phyloP scores from a whole-genome alignment of 1,139 yeast genomes.

The Pichia sp. region DNA sequence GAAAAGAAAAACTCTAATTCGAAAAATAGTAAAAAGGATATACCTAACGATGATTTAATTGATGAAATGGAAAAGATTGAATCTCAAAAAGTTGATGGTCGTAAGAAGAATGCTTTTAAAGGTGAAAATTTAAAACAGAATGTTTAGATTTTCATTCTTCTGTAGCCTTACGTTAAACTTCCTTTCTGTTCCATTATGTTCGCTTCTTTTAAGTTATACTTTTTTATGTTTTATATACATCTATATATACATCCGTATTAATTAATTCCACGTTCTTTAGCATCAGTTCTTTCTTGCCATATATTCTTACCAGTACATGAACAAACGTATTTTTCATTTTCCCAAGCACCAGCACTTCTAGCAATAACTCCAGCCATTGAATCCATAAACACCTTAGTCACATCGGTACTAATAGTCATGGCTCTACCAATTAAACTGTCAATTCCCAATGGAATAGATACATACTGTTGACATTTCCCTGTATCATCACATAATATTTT shows the following conservation, averaged over 20 bases:
- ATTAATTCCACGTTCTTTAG: slow-evolving; percentile 48
- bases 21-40: not conserved
- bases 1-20: not conserved
- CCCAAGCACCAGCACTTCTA: slow-evolving; percentile 96
- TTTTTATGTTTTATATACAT: not conserved
- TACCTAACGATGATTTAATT: slow-evolving; percentile 1
- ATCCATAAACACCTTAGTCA: slow-evolving; percentile 34
- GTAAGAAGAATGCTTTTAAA: slow-evolving; percentile 5
- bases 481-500: slow-evolving; percentile 30
- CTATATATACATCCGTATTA: slow-evolving; percentile 4
- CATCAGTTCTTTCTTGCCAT: slow-evolving; percentile 90
- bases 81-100: slow-evolving; percentile 1
- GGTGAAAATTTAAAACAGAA: slow-evolving; percentile 6
- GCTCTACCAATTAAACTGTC: slow-evolving; percentile 75
- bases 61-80: slow-evolving; percentile 3
- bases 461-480: slow-evolving; percentile 53
- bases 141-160: not conserved
- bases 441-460: slow-evolving; percentile 52
- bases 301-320: slow-evolving; percentile 92
- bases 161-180: too few relatives aligned
- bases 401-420: slow-evolving; percentile 44
- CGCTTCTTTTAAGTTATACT: not conserved
- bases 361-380: slow-evolving; percentile 84
- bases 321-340: slow-evolving; percentile 87
- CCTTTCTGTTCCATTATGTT: not conserved